These are phyloP conservation scores for Leucosporidium yakuticum DNA, from an alignment of 768 basidiomycete species.

Conservation along the genomic window DNA sequence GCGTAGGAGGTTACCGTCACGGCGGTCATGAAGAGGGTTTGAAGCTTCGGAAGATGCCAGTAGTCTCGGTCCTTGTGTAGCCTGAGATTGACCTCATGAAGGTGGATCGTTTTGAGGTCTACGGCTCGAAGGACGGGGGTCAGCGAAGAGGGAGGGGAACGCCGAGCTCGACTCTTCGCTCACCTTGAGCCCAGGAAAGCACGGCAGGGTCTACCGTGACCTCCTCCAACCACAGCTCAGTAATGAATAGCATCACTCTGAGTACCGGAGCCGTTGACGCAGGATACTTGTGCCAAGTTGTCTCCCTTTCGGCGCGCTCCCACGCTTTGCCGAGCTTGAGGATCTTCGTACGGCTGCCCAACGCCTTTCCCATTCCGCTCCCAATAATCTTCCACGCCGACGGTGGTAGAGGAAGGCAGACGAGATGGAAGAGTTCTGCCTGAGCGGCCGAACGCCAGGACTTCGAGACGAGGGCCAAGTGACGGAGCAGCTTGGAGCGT, in stretches of 20 bases:
- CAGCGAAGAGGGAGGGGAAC: neutral
- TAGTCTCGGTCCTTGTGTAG: neutral
- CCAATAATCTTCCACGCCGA: neutral
- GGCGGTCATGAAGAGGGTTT: neutral
- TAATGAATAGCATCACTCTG: neutral
- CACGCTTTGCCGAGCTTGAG: neutral
- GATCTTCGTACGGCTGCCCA: neutral
- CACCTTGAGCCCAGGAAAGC: neutral
- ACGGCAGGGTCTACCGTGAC: neutral
- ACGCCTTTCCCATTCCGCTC: neutral
- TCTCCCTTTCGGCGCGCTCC: neutral
- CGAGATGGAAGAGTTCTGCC: neutral
- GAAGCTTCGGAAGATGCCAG: neutral
- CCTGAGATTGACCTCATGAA: neutral
- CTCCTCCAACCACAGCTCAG: neutral
- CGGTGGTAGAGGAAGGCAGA: neutral
- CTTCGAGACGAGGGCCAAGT: neutral
- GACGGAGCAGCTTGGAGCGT: neutral
- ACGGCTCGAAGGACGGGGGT: no score
- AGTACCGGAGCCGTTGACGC: neutral
- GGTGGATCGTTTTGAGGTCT: neutral
- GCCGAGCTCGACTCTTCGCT: neutral
- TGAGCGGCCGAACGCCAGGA: neutral
- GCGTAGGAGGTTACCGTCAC: neutral
- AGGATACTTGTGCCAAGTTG: neutral